phyloP scores from a whole-genome alignment of 2,329 filamentous ascomycete species.

The Aspergillus sp. region DNA sequence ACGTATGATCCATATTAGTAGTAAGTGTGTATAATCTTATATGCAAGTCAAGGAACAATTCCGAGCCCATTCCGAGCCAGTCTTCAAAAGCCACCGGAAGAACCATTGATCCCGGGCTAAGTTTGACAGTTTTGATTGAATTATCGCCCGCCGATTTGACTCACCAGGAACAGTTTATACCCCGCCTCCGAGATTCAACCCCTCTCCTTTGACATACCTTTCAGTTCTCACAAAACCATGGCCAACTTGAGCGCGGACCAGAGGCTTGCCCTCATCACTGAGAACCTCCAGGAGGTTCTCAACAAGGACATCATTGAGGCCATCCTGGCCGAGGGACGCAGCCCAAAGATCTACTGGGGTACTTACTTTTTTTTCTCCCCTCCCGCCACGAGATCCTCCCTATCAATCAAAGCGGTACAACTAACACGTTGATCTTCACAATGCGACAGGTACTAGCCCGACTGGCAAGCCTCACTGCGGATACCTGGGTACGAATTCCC shows the following conservation, averaged over 20 bases:
- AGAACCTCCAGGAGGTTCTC: constrained; percentile 78
- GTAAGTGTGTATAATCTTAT: too few relatives aligned
- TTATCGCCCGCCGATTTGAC: background rate
- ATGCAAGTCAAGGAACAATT: too few relatives aligned
- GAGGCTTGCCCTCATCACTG: constrained; percentile 62
- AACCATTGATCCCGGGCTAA: background rate
- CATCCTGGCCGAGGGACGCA: constrained; percentile 31
- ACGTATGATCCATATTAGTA: too few relatives aligned
- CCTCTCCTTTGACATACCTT: background rate
- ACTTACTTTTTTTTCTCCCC: background rate
- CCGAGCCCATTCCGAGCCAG: too few relatives aligned
- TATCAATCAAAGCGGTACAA: background rate
- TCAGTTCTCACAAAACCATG: background rate
- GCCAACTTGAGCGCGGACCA: background rate
- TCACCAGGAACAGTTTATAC: background rate
- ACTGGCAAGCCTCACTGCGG: constrained; percentile 87
- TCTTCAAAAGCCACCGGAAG: background rate
- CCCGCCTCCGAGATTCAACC: background rate
- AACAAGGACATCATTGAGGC: constrained; percentile 60
- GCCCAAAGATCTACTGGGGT: constrained; percentile 39
- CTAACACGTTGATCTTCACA: background rate
- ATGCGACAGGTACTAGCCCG: constrained; percentile 62
- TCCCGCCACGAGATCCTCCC: background rate
- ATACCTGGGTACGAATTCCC: constrained; percentile 60
- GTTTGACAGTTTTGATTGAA: background rate